Evolutionary conservation across 192 early-diverging fungal species (phyloP).

Genomic region (Coemansia umbellata): DNA sequence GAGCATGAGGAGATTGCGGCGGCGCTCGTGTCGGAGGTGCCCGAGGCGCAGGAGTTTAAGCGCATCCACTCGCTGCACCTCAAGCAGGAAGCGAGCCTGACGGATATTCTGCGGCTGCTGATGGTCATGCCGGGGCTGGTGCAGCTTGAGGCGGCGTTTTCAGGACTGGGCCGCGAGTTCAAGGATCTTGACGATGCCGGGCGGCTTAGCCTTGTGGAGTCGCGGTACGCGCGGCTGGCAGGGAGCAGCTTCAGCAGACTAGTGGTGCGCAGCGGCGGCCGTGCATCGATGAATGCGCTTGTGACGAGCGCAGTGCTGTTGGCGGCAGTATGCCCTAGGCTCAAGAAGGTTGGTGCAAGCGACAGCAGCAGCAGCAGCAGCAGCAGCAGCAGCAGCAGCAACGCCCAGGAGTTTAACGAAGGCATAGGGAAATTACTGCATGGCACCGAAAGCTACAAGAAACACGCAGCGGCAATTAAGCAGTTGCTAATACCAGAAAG

Average conservation of each 20-base stretch:
- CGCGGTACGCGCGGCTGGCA: neutral
- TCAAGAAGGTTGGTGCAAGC: too few relatives aligned
- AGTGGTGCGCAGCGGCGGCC: neutral
- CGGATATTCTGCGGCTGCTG: neutral
- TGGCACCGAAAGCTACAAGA: too few relatives aligned
- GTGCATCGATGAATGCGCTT: neutral
- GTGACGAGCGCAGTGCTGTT: neutral
- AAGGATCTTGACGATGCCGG: neutral
- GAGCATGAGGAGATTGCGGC: neutral
- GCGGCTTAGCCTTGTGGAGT: neutral
- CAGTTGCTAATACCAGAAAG: too few relatives aligned
- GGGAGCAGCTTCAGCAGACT: neutral
- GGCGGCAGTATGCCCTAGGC: neutral
- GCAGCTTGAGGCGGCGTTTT: neutral
- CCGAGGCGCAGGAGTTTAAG: neutral
- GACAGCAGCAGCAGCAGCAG: too few relatives aligned
- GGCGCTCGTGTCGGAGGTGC: neutral
- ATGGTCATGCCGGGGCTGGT: neutral
- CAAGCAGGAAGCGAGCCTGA: neutral
- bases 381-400: too few relatives aligned
- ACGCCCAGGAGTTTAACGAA: too few relatives aligned
- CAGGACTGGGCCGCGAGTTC: neutral
- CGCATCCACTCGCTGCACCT: neutral
- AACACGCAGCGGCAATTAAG: too few relatives aligned
- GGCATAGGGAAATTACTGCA: too few relatives aligned